Conservation (phyloP, 495 filamentous ascomycete genomes). For the Xeromyces bisporus region DNA sequence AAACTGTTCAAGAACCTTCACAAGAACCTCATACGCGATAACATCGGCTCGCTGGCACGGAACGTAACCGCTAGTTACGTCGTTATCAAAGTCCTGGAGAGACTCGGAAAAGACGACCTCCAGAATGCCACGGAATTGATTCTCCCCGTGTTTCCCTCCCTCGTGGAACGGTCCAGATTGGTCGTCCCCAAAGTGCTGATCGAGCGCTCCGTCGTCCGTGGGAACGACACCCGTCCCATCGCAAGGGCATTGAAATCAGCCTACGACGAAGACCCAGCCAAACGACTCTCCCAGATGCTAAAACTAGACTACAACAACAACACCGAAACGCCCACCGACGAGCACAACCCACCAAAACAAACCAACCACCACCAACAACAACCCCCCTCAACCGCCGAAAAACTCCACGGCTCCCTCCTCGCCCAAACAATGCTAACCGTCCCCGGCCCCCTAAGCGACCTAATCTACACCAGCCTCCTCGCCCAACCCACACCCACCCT, state of each 20-base stretch:
- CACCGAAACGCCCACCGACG: slow-evolving; percentile 17
- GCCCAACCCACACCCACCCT: slow-evolving; percentile 24
- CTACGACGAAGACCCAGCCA: slow-evolving; percentile 37
- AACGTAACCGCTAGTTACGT: slow-evolving; percentile 85
- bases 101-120: slow-evolving; percentile 71
- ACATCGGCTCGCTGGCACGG: slow-evolving; percentile 59
- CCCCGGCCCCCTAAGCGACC: slow-evolving; percentile 36
- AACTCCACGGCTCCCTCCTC: slow-evolving; percentile 46
- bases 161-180: slow-evolving; percentile 58
- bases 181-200: slow-evolving; percentile 65
- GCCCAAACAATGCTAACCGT: slow-evolving; percentile 47
- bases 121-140: slow-evolving; percentile 48
- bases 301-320: slow-evolving; percentile 24
- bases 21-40: slow-evolving; percentile 51
- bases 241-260: slow-evolving; percentile 41
- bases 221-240: slow-evolving; percentile 40
- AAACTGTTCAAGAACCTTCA: slow-evolving; percentile 79
- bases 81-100: slow-evolving; percentile 58
- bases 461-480: slow-evolving; percentile 40
- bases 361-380: slow-evolving; percentile 9
- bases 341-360: slow-evolving; percentile 19
- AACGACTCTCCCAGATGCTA: slow-evolving; percentile 41
- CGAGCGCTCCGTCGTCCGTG: slow-evolving; percentile 61
- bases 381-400: slow-evolving; percentile 24
- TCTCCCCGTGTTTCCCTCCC: slow-evolving; percentile 45